These are phyloP conservation scores for Botrytis cinerea DNA, from an alignment of 2,329 filamentous ascomycete genomes.

Conservation along the genomic window DNA sequence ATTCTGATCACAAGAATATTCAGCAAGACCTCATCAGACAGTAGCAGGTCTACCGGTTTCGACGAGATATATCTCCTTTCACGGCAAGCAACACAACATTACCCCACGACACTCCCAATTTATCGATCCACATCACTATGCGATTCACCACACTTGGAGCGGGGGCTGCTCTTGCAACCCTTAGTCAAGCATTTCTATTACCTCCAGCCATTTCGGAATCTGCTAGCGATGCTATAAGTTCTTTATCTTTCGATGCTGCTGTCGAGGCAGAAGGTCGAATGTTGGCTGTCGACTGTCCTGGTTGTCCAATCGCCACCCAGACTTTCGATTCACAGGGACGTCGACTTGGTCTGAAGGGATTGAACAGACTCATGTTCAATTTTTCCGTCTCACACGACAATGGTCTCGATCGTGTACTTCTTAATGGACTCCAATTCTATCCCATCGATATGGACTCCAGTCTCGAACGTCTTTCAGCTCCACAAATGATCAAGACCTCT, in stretches of 20 bases:
- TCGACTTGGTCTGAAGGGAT: constrained; percentile 32
- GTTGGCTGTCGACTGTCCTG: constrained; percentile 55
- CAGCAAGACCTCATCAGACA: not conserved
- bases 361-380: constrained; percentile 50
- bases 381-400: constrained; percentile 53
- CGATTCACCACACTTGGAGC: constrained; percentile 31
- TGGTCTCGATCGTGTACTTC: constrained; percentile 50
- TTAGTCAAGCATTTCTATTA: constrained; percentile 52
- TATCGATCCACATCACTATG: constrained; percentile 31
- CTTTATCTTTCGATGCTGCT: constrained; percentile 46
- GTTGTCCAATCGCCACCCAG: constrained; percentile 50
- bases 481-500: constrained; percentile 46
- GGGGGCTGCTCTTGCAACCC: constrained; percentile 30
- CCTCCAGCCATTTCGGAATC: constrained; percentile 51
- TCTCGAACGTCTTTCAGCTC: constrained; percentile 50
- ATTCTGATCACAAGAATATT: not conserved
- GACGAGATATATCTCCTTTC: not conserved
- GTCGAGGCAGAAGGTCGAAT: constrained; percentile 44
- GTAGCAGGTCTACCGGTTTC: constrained; percentile 8
- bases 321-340: constrained; percentile 36
- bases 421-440: constrained; percentile 65
- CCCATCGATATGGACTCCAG: constrained; percentile 43
- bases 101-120: constrained; percentile 9
- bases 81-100: not conserved
- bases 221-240: constrained; percentile 48